Evolutionary conservation across 2,329 filamentous ascomycete genomes (phyloP), one percentile per base, ranked within the genome.

Genomic region (Nemania sp.): DNA sequence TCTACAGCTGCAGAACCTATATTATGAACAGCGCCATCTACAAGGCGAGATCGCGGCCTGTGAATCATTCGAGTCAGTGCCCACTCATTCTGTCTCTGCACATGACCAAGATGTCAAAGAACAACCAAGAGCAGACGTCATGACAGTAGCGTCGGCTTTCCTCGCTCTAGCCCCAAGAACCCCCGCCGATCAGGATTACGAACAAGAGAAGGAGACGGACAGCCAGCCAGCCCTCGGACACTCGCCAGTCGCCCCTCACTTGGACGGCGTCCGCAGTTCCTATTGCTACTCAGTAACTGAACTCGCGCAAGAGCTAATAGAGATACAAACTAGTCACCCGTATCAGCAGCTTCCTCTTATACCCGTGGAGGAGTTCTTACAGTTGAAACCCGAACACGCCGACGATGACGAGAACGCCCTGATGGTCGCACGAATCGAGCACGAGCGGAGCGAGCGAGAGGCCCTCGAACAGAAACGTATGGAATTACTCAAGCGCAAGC

Each of bases 11-110:
- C 94, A 98, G 77, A 99, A 99, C 72, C 80, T 99, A 7, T 96
- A 95, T 75, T 99, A 99, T 73, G 94, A 99, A 76, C 93, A 98
- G 78, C 83, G 91, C 56, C 92, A 97, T 75, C 79, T 99, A 56
- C 87, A 90, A 65, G 91, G 91, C 50, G 95, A 99, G 77, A 98
- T 99, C 63, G 81, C 86, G 0, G 92, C 91, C 9, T 98, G 95
- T 75, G 91, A 97, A 73, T 90, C 88, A 53, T 97, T 96, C 70
- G 91, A 97, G 92, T 96, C 79, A 64, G 90, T 84, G 12, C 21
- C 46, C 57, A 21, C 25, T 45, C 11, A 35, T 45, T 50, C 48
- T 29, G 37, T 13, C 42, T 47, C 45, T 39, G 3, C 15, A 21
- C 13, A 40, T 55, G 49, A 50, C 29, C 49, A 53, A 52, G 40